Evolutionary conservation across 2,329 filamentous ascomycete genomes (phyloP).

Genomic region (Aspergillus pseudoviridinutans): DNA sequence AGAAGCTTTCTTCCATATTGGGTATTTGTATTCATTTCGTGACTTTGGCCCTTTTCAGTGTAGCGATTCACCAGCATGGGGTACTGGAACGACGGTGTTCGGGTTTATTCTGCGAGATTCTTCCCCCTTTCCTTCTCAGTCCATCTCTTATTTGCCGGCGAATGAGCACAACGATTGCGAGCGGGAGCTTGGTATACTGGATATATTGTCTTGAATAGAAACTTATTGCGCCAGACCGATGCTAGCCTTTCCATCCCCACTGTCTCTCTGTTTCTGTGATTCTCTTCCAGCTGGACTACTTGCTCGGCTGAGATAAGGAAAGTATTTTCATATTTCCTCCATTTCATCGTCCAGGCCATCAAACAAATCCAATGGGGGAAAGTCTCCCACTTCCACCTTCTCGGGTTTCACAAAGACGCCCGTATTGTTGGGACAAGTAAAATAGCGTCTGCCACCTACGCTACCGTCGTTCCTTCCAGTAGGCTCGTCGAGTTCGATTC

Average conservation of each 20-base stretch:
- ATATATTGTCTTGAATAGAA: constrained; percentile 3
- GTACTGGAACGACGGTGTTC: constrained; percentile 2
- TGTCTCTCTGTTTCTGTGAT: neutral
- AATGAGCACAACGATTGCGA: constrained; percentile 3
- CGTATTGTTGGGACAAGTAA: constrained; percentile 49
- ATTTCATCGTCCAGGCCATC: constrained; percentile 54
- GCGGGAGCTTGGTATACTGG: neutral
- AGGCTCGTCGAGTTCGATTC: constrained; percentile 60
- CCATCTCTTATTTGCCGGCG: neutral
- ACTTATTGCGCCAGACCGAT: neutral
- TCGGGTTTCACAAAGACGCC: constrained; percentile 62
- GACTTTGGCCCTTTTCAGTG: neutral
- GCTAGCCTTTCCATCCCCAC: neutral
- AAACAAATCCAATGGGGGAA: constrained; percentile 47
- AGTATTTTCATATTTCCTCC: constrained; percentile 48
- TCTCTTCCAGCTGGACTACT: neutral
- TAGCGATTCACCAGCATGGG: constrained; percentile 1
- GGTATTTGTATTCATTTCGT: neutral
- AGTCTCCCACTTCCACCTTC: constrained; percentile 59
- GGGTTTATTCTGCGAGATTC: neutral
- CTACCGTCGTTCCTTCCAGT: constrained; percentile 62
- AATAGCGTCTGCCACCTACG: constrained; percentile 51
- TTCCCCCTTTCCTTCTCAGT: constrained; percentile 1
- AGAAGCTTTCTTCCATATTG: constrained; percentile 2
- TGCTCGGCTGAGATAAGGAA: neutral